Evolutionary conservation across 495 filamentous ascomycete genomes (phyloP).

Genomic region (Aspergillus affinis): DNA sequence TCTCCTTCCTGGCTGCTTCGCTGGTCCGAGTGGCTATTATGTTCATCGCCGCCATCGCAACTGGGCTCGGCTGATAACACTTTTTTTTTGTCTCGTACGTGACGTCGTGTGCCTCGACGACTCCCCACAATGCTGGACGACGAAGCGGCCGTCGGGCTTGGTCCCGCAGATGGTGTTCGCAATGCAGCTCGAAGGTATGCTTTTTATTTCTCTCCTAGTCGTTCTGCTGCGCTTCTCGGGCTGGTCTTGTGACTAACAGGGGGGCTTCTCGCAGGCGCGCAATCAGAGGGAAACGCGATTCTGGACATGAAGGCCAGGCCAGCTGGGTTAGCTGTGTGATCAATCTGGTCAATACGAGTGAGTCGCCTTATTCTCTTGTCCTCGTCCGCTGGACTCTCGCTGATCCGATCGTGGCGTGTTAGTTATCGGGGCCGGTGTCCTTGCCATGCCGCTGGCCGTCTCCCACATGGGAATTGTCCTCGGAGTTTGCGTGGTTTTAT

Average conservation of each 20-base stretch:
- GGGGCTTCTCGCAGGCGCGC: conserved; percentile 35
- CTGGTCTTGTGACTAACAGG: conserved; percentile 21
- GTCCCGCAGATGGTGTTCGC: conserved; percentile 23
- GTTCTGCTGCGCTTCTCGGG: background rate
- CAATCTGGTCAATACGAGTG: conserved; percentile 90
- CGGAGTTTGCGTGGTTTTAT: conserved; percentile 80
- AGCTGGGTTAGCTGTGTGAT: conserved; percentile 89
- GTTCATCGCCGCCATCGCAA: conserved; percentile 22
- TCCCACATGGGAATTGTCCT: conserved; percentile 87
- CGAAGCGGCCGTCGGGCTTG: conserved; percentile 31
- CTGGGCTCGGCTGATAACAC: conserved; percentile 15
- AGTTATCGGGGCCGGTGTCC: conserved; percentile 92
- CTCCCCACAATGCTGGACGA: conserved; percentile 32
- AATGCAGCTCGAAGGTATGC: conserved; percentile 36
- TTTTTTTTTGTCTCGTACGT: conserved; percentile 11
- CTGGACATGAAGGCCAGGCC: conserved; percentile 63
- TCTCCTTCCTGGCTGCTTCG: conserved; percentile 11
- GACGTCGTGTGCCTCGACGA: conserved; percentile 15
- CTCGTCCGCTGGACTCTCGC: conserved; percentile 3
- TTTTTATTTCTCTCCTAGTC: conserved; percentile 4
- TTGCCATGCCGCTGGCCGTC: conserved; percentile 92
- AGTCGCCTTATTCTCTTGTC: conserved; percentile 19
- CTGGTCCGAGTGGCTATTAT: conserved; percentile 31
- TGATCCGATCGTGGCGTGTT: conserved; percentile 10
- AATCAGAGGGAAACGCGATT: conserved; percentile 50